These are phyloP conservation scores for Phytophthora ohioensis DNA, from an alignment of 352 stramenopile genomes.

Conservation along the genomic window DNA sequence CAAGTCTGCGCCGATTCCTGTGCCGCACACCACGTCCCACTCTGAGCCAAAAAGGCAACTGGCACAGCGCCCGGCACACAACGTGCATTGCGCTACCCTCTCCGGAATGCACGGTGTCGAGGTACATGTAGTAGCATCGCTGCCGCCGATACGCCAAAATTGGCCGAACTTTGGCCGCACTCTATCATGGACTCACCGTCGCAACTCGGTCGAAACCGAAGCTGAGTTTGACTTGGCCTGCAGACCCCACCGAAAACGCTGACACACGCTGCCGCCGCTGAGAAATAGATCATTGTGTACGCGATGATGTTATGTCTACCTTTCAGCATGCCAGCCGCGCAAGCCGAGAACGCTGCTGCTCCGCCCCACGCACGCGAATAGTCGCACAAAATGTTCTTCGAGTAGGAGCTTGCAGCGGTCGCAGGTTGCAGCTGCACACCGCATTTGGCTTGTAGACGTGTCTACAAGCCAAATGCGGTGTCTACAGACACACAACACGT, in stretches of 20 bases:
- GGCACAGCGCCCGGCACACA: not conserved
- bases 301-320: not conserved
- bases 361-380: not conserved
- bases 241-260: conserved; percentile 13
- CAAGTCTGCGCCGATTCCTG: not conserved
- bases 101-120: too few relatives aligned
- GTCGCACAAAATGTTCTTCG: conserved; percentile 20
- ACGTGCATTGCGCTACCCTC: too few relatives aligned
- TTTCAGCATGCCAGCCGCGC: too few relatives aligned
- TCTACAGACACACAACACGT: too few relatives aligned
- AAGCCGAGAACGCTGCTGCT: not conserved
- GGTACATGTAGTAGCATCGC: not conserved
- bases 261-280: not conserved
- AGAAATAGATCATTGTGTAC: not conserved
- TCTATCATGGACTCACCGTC: too few relatives aligned
- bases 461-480: too few relatives aligned
- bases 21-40: conserved; percentile 2
- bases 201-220: not conserved
- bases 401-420: not conserved
- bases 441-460: conserved; percentile 5
- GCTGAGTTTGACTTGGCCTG: not conserved
- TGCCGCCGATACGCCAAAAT: not conserved
- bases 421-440: not conserved
- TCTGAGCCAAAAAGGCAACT: not conserved
- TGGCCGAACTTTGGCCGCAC: not conserved